Conservation (phyloP, 2,329 filamentous ascomycete species). For the Aspergillus pseudoterreus region DNA sequence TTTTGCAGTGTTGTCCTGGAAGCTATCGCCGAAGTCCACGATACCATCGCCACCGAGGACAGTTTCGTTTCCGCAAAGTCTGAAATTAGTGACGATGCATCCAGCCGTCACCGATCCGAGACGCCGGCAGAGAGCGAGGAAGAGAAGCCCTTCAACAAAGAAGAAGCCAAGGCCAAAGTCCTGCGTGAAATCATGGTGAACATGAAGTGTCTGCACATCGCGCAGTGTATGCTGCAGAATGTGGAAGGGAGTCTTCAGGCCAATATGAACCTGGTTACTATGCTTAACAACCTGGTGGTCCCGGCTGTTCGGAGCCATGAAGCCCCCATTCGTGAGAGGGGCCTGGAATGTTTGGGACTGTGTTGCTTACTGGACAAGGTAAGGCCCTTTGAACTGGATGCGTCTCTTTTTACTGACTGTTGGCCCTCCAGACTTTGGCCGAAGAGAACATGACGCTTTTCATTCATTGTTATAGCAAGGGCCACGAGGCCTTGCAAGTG, state of each 20-base stretch:
- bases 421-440: constrained; percentile 62
- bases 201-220: constrained; percentile 96
- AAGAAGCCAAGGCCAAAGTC: constrained; percentile 64
- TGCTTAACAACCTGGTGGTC: constrained; percentile 95
- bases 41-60: constrained; percentile 75
- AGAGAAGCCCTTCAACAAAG: constrained; percentile 51
- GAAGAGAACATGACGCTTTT: constrained; percentile 90
- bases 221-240: constrained; percentile 95
- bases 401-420: not conserved
- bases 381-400: constrained; percentile 13
- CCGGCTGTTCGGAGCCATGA: constrained; percentile 92
- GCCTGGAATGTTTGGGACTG: constrained; percentile 82
- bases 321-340: constrained; percentile 84
- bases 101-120: constrained; percentile 42
- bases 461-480: constrained; percentile 93
- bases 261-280: constrained; percentile 89
- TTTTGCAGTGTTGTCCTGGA: constrained; percentile 65
- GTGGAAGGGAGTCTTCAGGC: constrained; percentile 83
- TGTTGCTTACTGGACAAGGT: constrained; percentile 86
- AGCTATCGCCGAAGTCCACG: constrained; percentile 93
- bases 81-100: constrained; percentile 68
- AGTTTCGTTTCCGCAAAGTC: constrained; percentile 94
- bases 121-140: constrained; percentile 52
- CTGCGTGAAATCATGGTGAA: constrained; percentile 91
- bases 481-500: constrained; percentile 82